Evolutionary conservation across 139 green algal genomes (phyloP).

Genomic region (Tetradesmus obliquus): DNA sequence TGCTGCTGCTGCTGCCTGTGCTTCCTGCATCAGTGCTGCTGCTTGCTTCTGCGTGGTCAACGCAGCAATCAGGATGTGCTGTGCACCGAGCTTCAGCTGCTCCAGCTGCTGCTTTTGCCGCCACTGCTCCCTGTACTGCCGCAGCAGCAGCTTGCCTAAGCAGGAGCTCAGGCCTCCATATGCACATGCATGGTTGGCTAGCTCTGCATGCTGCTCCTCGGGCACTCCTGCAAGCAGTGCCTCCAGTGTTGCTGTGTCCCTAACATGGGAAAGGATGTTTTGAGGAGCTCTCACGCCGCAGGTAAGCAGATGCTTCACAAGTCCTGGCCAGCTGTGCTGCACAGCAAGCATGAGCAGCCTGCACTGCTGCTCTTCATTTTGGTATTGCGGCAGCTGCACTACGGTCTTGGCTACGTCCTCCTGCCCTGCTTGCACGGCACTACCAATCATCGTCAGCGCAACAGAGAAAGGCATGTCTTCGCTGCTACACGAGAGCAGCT

Average conservation of each 20-base stretch:
- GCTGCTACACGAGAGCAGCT: too few species aligned
- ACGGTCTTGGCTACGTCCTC: too few species aligned
- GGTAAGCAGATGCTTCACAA: background rate
- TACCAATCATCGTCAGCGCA: too few species aligned
- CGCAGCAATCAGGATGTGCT: background rate
- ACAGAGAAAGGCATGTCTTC: too few species aligned
- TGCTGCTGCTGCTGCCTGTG: too few species aligned
- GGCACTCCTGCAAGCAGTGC: background rate
- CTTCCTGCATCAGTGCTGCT: too few species aligned
- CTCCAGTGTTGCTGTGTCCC: background rate
- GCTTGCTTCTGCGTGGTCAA: too few species aligned
- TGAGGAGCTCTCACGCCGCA: background rate
- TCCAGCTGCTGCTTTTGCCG: background rate
- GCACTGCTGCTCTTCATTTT: slow-evolving; percentile 4
- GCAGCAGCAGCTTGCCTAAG: background rate
- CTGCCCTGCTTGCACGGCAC: too few species aligned
- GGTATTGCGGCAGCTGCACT: too few species aligned
- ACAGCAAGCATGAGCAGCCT: background rate
- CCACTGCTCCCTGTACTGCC: background rate
- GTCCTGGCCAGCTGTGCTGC: background rate
- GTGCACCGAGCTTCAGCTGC: background rate
- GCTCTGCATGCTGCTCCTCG: background rate
- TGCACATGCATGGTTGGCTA: background rate
- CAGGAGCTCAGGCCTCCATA: background rate
- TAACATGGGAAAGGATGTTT: background rate